A percentile compares a stretch with the other conserved stretches of the same genome.
Conservation (phyloP, 1,284 basidiomycete genomes). For the Jaminaea rosea region DNA sequence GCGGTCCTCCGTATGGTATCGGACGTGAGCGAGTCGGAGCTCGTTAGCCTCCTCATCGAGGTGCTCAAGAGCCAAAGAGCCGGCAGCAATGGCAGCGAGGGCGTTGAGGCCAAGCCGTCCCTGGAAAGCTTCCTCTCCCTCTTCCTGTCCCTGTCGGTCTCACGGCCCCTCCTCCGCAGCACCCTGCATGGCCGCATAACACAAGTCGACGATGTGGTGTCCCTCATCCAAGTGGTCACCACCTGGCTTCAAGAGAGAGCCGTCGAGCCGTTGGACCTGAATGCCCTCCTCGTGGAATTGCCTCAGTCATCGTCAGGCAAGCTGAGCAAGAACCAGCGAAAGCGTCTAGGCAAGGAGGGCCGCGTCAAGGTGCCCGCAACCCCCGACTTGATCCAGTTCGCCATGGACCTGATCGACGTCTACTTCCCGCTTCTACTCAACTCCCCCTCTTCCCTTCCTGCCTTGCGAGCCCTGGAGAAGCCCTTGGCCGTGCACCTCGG, state of each 20-base stretch:
- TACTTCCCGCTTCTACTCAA: conserved; percentile 23
- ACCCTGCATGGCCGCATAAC: neutral
- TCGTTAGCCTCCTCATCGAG: neutral
- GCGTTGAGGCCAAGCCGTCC: neutral
- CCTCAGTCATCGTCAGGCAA: neutral
- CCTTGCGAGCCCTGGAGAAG: conserved; percentile 14
- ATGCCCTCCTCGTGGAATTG: neutral
- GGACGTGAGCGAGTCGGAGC: neutral
- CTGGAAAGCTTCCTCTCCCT: neutral
- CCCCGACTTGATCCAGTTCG: conserved; percentile 7
- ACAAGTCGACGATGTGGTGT: neutral
- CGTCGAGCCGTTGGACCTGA: neutral
- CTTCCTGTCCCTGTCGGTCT: neutral
- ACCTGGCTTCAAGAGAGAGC: neutral
- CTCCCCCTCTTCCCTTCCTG: conserved; percentile 13
- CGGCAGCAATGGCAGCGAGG: too few relatives aligned
- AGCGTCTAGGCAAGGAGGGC: neutral
- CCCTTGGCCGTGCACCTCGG: conserved; percentile 16
- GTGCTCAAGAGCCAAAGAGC: neutral
- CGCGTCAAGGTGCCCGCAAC: neutral
- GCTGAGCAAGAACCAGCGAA: neutral
- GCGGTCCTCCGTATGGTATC: neutral
- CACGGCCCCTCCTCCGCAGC: neutral
- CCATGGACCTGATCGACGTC: conserved; percentile 23
- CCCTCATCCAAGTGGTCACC: neutral